These are phyloP conservation scores for Postia placenta DNA, from an alignment of 768 basidiomycete species.

Conservation along the genomic window DNA sequence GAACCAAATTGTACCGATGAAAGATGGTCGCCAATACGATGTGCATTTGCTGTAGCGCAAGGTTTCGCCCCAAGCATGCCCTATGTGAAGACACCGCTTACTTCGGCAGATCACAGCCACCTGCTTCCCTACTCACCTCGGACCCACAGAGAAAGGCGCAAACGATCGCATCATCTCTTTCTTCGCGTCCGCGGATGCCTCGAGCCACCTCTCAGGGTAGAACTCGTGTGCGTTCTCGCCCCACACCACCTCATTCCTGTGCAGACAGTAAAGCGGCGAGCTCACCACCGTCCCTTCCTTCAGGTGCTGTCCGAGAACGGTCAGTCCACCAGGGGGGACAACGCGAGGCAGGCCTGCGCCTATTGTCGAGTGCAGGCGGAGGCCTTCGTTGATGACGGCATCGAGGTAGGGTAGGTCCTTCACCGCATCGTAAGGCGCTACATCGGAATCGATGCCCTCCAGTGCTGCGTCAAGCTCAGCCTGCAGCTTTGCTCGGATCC, in stretches of 20 bases:
- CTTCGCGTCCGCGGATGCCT: slow-evolving; percentile 4
- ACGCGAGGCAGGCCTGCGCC: slow-evolving; percentile 25
- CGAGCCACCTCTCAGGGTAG: slow-evolving; percentile 19
- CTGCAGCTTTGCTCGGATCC: slow-evolving; percentile 4
- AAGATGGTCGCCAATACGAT: slow-evolving; percentile 73
- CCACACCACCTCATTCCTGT: slow-evolving; percentile 12
- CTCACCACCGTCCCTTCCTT: slow-evolving; percentile 19
- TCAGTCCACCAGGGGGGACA: slow-evolving; percentile 20
- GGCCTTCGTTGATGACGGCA: slow-evolving; percentile 26
- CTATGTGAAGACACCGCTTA: too few relatives aligned
- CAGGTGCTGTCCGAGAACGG: slow-evolving; percentile 16
- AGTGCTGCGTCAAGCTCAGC: slow-evolving; percentile 9
- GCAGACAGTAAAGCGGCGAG: slow-evolving; percentile 13
- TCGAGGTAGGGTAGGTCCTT: slow-evolving; percentile 18
- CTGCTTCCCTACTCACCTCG: too few relatives aligned
- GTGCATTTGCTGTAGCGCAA: slow-evolving; percentile 21
- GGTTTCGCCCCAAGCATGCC: slow-evolving; percentile 5
- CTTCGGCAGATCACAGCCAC: background rate
- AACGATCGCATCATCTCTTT: slow-evolving; percentile 7
- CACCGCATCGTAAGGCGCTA: slow-evolving; percentile 1
- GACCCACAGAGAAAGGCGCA: slow-evolving; percentile 13
- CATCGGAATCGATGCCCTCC: background rate
- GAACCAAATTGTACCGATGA: slow-evolving; percentile 64
- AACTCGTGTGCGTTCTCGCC: slow-evolving; percentile 14
- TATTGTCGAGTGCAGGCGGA: slow-evolving; percentile 23